Evolutionary conservation across 2,329 filamentous ascomycete species (phyloP), one percentile per base, ranked within the genome.

Genomic region (Aspergillus clavatus): DNA sequence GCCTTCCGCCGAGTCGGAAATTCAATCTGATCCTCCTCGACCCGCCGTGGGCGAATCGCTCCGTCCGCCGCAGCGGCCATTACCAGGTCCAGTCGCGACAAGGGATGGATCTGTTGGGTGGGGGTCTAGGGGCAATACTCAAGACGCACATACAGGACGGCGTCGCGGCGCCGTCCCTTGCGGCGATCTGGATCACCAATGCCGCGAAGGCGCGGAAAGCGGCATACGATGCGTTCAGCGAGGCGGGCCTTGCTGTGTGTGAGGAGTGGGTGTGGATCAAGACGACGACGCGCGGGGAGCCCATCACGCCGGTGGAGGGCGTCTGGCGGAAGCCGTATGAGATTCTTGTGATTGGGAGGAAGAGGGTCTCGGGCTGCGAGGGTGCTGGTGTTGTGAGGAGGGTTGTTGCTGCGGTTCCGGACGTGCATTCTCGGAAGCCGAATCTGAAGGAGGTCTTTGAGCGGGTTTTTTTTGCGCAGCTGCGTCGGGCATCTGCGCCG

Each of bases 221-320:
- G 12, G 74, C 72, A 62, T 49, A 76, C 59, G 35, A 68, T 51
- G 35, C 70, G 46, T 40, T 81, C 0, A 61, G 65, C 8, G 55
- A 51, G 4, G 74, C 74, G 57, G 74, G 73, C 5, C 66, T 83
- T 3, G 55, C 63, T 2, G 54, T 82, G 6, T 56, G 67, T 4
- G 80, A 84, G 52, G 80, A 84, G 62, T 84, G 81, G 81, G 57
- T 82, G 3, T 84, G 81, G 81, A 59, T 82, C 42, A 84, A 84
- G 60, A 75, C 71, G 1, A 83, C 80, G 0, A 57, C 56, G 0
- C 51, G 65, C 2, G 81, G 81, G 3, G 70, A 77, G 46, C 72
- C 78, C 0, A 71, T 82, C 36, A 72, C 69, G 6, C 62, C 69
- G 3, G 41, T 83, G 10, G 70, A 79, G 28, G 75, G 73, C 2